These are phyloP conservation scores for Phytophthora colocasiae DNA, from an alignment of 352 stramenopile species.

Conservation along the genomic window DNA sequence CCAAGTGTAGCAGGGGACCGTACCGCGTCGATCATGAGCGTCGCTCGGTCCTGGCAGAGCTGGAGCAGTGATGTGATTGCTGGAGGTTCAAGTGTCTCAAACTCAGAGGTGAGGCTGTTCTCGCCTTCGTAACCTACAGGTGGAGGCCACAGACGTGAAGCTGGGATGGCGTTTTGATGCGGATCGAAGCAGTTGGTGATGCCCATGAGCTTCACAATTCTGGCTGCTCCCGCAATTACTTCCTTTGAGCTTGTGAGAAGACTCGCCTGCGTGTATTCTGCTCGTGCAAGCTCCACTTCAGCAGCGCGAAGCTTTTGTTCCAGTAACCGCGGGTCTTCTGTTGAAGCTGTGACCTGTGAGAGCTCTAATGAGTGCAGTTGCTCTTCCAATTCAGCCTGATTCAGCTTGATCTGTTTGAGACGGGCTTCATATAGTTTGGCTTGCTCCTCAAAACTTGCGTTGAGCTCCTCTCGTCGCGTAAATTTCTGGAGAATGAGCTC, in stretches of 20 bases:
- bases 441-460: conserved; percentile 84
- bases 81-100: conserved; percentile 70
- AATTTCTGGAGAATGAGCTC: conserved; percentile 86
- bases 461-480: conserved; percentile 76
- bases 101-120: conserved; percentile 64
- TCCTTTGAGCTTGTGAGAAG: conserved; percentile 82
- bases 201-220: conserved; percentile 78
- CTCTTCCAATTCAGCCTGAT: conserved; percentile 73
- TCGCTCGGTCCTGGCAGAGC: conserved; percentile 77
- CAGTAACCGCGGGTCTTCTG: conserved; percentile 70
- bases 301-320: conserved; percentile 77
- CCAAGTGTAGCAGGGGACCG: conserved; percentile 8
- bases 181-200: conserved; percentile 73
- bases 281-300: conserved; percentile 71
- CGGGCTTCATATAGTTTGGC: conserved; percentile 80
- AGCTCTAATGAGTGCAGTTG: conserved; percentile 71
- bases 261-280: conserved; percentile 69
- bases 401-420: conserved; percentile 83
- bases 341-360: conserved; percentile 57
- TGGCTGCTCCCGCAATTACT: conserved; percentile 66
- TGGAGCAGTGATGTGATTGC: conserved; percentile 72
- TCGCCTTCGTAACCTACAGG: conserved; percentile 56
- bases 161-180: conserved; percentile 68
- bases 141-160: conserved; percentile 66
- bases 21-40: conserved; percentile 78